Percentiles rank a stretch among this genome's conserved stretches.
These are phyloP conservation scores for Alternaria postmessia DNA, from an alignment of 2,329 filamentous ascomycete genomes.

Conservation along the genomic window DNA sequence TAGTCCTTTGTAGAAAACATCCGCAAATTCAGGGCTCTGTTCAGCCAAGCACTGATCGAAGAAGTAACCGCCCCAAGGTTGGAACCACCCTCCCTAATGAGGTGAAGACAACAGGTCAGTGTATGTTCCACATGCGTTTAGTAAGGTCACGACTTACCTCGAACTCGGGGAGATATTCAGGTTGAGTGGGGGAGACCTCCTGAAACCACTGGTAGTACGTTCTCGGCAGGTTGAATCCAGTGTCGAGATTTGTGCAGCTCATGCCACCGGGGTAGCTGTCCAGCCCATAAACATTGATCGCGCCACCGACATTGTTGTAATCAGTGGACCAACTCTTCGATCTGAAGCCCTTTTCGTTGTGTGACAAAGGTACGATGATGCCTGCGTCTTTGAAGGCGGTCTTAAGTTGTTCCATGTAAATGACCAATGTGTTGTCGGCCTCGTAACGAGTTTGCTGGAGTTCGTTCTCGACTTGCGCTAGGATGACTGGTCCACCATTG, in stretches of 20 bases:
- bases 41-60: constrained; percentile 61
- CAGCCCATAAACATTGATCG: constrained; percentile 61
- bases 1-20: constrained; percentile 66
- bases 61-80: constrained; percentile 62
- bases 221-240: constrained; percentile 60
- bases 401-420: constrained; percentile 63
- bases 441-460: constrained; percentile 56
- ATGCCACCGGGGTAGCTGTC: constrained; percentile 59
- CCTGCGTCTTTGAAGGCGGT: constrained; percentile 57
- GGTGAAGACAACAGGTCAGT: not conserved
- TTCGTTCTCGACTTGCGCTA: constrained; percentile 65
- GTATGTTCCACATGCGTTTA: not conserved
- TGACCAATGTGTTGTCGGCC: constrained; percentile 56
- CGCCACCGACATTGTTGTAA: constrained; percentile 64
- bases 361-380: constrained; percentile 59
- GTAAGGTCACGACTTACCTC: constrained; percentile 34
- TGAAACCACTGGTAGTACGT: constrained; percentile 67
- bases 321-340: constrained; percentile 62
- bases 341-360: constrained; percentile 62
- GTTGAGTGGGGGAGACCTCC: constrained; percentile 64
- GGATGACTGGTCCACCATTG: constrained; percentile 60
- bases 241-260: constrained; percentile 59
- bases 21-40: constrained; percentile 58
- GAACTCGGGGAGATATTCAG: constrained; percentile 63
- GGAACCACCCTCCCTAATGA: constrained; percentile 58